These are phyloP conservation scores for Fusarium pseudonygamai DNA, from an alignment of 2,329 filamentous ascomycete genomes.

Conservation along the genomic window DNA sequence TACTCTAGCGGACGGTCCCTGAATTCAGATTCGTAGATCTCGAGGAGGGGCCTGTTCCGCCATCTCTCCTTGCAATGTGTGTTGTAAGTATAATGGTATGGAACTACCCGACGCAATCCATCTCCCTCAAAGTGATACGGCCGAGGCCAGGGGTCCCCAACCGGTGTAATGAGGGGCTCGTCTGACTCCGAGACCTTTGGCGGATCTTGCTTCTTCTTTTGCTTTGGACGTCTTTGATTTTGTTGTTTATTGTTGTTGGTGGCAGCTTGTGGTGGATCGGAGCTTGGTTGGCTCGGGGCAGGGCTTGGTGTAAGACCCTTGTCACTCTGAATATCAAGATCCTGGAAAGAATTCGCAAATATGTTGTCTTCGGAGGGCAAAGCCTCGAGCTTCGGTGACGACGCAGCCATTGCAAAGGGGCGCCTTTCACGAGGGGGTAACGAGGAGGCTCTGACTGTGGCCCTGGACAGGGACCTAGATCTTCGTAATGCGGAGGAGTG, in stretches of 20 bases:
- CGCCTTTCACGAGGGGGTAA: conserved; percentile 14
- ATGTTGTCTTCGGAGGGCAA: conserved; percentile 19
- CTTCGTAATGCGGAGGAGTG: conserved; percentile 33
- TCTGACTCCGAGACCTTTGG: conserved; percentile 32
- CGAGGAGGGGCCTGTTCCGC: conserved; percentile 81
- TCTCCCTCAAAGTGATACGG: conserved; percentile 83
- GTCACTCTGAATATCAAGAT: conserved; percentile 27
- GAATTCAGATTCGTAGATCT: conserved; percentile 93
- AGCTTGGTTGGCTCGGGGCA: conserved; percentile 18
- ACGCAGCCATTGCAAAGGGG: conserved; percentile 34
- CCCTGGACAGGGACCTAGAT: conserved; percentile 26
- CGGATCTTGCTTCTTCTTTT: conserved; percentile 30
- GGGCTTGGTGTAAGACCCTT: conserved; percentile 9
- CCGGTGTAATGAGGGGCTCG: conserved; percentile 46
- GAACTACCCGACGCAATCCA: conserved; percentile 82
- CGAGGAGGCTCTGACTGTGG: conserved; percentile 14
- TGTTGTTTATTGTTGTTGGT: conserved; percentile 6
- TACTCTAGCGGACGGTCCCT: conserved; percentile 87
- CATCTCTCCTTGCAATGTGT: conserved; percentile 95
- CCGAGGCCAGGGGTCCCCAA: conserved; percentile 57
- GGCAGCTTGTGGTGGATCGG: conserved; percentile 11
- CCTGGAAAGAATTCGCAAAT: conserved; percentile 29
- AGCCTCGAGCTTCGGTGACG: conserved; percentile 12
- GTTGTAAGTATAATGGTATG: conserved; percentile 95
- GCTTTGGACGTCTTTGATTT: conserved; percentile 22